Conservation (phyloP, 176 grass and related monocot species). For the Stipa capillata region DNA sequence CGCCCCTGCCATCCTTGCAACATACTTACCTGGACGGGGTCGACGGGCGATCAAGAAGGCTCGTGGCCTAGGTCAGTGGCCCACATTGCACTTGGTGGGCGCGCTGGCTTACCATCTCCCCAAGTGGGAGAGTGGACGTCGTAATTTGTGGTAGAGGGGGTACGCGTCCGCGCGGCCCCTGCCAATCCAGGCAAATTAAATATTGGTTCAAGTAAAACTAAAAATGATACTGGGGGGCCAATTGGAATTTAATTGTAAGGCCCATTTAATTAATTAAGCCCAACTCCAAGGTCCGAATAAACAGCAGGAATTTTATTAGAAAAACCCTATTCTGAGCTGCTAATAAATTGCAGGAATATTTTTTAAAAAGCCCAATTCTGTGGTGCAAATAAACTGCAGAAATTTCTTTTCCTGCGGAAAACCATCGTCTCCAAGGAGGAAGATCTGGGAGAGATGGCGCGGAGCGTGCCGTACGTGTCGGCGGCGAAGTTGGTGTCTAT, state of each 20-base stretch:
- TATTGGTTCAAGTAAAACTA: too few relatives aligned
- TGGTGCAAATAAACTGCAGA: too few relatives aligned
- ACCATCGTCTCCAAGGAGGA: background rate
- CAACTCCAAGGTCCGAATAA: too few relatives aligned
- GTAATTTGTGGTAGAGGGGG: constrained; percentile 64
- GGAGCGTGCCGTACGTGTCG: constrained; percentile 57
- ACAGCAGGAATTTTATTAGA: too few relatives aligned
- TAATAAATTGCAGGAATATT: too few relatives aligned
- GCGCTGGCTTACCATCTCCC: constrained; percentile 35
- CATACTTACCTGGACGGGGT: constrained; percentile 40
- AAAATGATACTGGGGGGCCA: too few relatives aligned
- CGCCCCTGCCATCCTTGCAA: background rate
- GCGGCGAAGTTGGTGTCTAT: constrained; percentile 47
- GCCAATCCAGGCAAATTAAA: too few relatives aligned
- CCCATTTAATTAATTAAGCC: too few relatives aligned
- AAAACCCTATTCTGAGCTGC: too few relatives aligned
- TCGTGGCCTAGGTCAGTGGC: constrained; percentile 33
- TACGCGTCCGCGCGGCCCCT: constrained; percentile 69
- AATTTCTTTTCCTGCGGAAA: background rate
- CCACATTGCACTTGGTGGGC: constrained; percentile 15
- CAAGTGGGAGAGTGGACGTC: constrained; percentile 44
- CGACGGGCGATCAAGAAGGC: background rate
- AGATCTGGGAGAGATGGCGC: constrained; percentile 35
- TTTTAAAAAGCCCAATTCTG: too few relatives aligned
- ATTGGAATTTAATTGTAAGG: too few relatives aligned